Conservation (phyloP, 2,329 filamentous ascomycete species). For the Chaetothyriales sp. region DNA sequence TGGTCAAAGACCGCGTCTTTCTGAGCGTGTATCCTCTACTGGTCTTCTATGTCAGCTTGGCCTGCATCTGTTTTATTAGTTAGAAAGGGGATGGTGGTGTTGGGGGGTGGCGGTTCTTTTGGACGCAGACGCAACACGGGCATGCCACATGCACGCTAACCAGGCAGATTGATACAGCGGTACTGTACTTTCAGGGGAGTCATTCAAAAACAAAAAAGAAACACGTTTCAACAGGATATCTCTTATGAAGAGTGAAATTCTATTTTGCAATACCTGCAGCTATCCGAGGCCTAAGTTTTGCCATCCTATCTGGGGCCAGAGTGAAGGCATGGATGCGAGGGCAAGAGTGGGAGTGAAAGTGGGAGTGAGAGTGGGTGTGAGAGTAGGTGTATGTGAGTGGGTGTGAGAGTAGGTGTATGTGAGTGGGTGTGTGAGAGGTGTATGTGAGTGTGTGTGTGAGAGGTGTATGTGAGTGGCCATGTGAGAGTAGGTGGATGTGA, state of each 20-base stretch:
- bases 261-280: background rate
- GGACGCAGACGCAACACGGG: background rate
- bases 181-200: background rate
- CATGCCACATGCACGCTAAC: background rate
- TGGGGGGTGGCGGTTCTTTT: background rate
- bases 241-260: background rate
- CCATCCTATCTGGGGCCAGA: background rate
- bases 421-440: too few species aligned
- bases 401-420: too few species aligned
- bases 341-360: background rate
- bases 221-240: background rate
- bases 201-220: background rate
- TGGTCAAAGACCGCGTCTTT: constrained; percentile 85
- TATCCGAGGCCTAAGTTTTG: background rate
- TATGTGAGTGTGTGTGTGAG: too few species aligned
- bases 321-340: background rate
- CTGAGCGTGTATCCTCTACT: constrained; percentile 91
- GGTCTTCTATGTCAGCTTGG: constrained; percentile 86
- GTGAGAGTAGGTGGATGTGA: too few species aligned
- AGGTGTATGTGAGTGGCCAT: too few species aligned
- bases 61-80: constrained; percentile 94
- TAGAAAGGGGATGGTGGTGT: constrained; percentile 33
- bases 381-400: too few species aligned
- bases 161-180: background rate
- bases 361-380: too few species aligned